Conservation (phyloP, 2,329 filamentous ascomycete species). For the Fusarium agapanthi region DNA sequence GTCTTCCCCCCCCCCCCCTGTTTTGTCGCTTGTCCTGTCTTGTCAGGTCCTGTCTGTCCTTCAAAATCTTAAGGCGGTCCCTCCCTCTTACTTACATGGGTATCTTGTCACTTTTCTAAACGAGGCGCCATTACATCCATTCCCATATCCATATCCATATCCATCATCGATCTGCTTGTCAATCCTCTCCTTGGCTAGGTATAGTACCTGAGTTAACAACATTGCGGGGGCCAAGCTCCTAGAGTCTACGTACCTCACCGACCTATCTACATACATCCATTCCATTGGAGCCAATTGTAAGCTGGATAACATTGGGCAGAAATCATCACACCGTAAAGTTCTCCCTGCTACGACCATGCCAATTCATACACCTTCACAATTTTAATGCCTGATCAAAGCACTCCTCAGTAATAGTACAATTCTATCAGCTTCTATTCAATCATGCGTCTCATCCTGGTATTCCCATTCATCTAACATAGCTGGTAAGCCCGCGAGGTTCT, state of each 20-base stretch:
- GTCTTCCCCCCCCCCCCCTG: constrained; percentile 10
- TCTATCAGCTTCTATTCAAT: constrained; percentile 35
- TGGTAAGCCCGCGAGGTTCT: constrained; percentile 36
- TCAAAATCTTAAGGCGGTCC: neutral
- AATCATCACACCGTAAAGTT: constrained; percentile 33
- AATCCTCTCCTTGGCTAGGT: constrained; percentile 10
- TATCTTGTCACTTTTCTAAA: constrained; percentile 11
- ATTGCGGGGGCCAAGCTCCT: constrained; percentile 23
- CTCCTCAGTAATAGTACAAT: constrained; percentile 12
- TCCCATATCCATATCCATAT: neutral
- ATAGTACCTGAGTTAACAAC: neutral
- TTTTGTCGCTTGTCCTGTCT: neutral
- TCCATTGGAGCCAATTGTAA: neutral
- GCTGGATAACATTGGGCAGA: constrained; percentile 28
- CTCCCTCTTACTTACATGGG: constrained; percentile 16
- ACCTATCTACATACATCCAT: neutral
- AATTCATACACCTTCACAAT: neutral
- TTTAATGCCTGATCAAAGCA: neutral
- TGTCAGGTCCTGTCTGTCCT: neutral
- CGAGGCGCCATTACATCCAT: constrained; percentile 2
- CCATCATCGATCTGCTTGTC: constrained; percentile 34
- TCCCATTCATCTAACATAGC: constrained; percentile 18
- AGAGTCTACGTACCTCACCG: neutral
- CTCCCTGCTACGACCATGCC: neutral
- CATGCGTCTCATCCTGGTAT: constrained; percentile 34